Evolutionary conservation across 495 filamentous ascomycete species (phyloP).

Genomic region (Viridothelium virens): DNA sequence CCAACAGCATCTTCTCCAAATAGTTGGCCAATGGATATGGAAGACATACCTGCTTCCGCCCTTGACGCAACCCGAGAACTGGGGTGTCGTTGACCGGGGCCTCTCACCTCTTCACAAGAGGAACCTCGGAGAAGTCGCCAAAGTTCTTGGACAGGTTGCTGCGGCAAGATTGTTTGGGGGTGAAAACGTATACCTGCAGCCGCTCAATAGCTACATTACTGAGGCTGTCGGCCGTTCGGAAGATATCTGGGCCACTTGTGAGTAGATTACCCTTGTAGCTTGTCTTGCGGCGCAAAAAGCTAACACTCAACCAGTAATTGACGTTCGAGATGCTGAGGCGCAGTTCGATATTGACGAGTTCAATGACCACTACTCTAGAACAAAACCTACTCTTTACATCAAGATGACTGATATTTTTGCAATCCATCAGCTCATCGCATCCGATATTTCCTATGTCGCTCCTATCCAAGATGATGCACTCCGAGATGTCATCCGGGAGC

Average conservation of each 20-base stretch:
- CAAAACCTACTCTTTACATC: constrained; percentile 93
- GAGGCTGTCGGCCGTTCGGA: constrained; percentile 77
- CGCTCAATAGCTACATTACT: constrained; percentile 79
- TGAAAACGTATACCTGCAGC: constrained; percentile 92
- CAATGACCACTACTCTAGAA: constrained; percentile 92
- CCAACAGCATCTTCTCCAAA: constrained; percentile 67
- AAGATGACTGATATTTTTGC: constrained; percentile 98
- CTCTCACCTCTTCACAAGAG: constrained; percentile 86
- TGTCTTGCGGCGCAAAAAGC: not conserved
- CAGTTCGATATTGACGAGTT: constrained; percentile 98
- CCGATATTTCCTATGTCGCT: constrained; percentile 68
- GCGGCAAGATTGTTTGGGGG: constrained; percentile 81
- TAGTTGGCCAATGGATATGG: constrained; percentile 86
- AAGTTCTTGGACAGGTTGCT: constrained; percentile 80
- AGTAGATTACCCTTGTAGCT: constrained; percentile 40
- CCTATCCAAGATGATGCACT: constrained; percentile 77
- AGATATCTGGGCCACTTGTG: constrained; percentile 53
- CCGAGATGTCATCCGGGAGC: constrained; percentile 82
- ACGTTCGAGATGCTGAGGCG: constrained; percentile 73
- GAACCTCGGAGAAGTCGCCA: constrained; percentile 83
- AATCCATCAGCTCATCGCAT: constrained; percentile 79
- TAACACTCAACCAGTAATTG: constrained; percentile 47
- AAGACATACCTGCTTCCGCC: constrained; percentile 88
- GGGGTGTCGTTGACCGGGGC: constrained; percentile 79
- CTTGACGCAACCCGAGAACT: constrained; percentile 74